Percentiles rank a stretch among this genome's conserved stretches.
phyloP scores from a whole-genome alignment of 1,284 basidiomycete species.

The Sphaerobolus stellatus region DNA sequence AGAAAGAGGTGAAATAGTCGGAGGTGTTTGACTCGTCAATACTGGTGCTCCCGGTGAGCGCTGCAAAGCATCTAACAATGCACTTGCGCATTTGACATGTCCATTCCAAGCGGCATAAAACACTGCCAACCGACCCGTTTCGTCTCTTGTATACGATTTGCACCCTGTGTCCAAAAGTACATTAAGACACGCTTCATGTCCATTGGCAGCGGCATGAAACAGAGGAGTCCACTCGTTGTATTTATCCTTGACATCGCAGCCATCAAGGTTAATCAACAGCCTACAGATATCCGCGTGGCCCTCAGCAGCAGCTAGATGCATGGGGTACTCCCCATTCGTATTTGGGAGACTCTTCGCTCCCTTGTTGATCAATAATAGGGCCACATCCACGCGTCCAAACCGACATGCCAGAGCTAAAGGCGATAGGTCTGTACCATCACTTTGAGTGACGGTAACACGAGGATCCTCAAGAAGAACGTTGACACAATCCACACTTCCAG shows the following conservation, averaged over 20 bases:
- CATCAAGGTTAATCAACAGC: slow-evolving; percentile 72
- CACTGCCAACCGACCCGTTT: slow-evolving; percentile 81
- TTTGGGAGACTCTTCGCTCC: slow-evolving; percentile 83
- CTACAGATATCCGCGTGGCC: slow-evolving; percentile 85
- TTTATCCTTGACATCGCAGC: slow-evolving; percentile 91
- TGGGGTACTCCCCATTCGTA: slow-evolving; percentile 93
- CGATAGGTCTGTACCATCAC: slow-evolving; percentile 68
- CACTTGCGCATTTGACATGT: slow-evolving; percentile 74
- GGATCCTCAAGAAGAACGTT: slow-evolving; percentile 72
- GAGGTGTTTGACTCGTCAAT: slow-evolving; percentile 26
- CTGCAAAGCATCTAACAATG: slow-evolving; percentile 58
- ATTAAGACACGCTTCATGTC: slow-evolving; percentile 74
- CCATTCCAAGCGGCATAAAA: slow-evolving; percentile 99
- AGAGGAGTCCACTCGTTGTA: slow-evolving; percentile 98
- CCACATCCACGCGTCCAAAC: slow-evolving; percentile 86
- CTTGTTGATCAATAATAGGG: slow-evolving; percentile 71
- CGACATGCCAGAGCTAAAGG: slow-evolving; percentile 92
- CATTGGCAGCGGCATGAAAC: slow-evolving; percentile 92
- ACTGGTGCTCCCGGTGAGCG: slow-evolving; percentile 6
- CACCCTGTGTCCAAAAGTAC: slow-evolving; percentile 80
- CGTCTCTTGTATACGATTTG: slow-evolving; percentile 76
- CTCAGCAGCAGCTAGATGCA: slow-evolving; percentile 96
- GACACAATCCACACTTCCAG: slow-evolving; percentile 83
- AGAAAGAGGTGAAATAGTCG: slow-evolving; percentile 29
- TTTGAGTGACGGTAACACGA: slow-evolving; percentile 57